Base-by-base conservation (phyloP, 345 rosid species). In the Eucalyptus urophylla region DNA sequence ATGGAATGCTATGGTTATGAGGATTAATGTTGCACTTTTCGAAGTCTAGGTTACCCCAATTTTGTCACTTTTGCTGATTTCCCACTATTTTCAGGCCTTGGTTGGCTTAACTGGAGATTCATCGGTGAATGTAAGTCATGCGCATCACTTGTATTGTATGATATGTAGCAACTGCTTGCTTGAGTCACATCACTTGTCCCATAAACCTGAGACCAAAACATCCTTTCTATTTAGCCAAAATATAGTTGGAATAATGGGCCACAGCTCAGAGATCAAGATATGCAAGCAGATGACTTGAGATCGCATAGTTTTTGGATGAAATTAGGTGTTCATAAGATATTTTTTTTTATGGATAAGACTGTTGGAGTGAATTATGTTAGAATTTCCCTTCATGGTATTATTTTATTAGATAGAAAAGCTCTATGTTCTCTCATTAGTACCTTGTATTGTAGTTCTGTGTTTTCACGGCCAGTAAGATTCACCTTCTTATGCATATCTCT, bases 401-500 rank as follows among this genome's bases (percentile, higher is more conserved):
- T 40, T 6, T 11, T 76, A 76, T 21, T 21, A 40, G 47, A 21
- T 21, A 43, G 27, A 76, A 76, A 76, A 3, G 29, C 13, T 76
- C 85, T 21, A 21, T 76, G 47, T 24, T 76, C 16, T 76, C 85
- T 40, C 33, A 50, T 86, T 47, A 81, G 45, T 95, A 95, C 97
- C 97, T 96, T 94, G 88, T 89, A 93, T 53, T 89, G 92, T 86
- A 95, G 89, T 87, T 92, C 95, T 90, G 88, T 89, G 50, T 95
- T 95, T 92, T 96, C 97, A 88, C 91, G 94, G 87, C 87, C 80
- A 49, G 92, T 86, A 88, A 93, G 90, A 90, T 90, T 92, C 50
- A 95, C 87, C 91, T 94, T 94, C 89, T 91, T 92, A 83, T 91
- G 92, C 87, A 96, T 90, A 85, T 92, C 93, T 31, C 92, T 49